phyloP scores from a whole-genome alignment of 352 stramenopile genomes.

The Blastocystis sp. region DNA sequence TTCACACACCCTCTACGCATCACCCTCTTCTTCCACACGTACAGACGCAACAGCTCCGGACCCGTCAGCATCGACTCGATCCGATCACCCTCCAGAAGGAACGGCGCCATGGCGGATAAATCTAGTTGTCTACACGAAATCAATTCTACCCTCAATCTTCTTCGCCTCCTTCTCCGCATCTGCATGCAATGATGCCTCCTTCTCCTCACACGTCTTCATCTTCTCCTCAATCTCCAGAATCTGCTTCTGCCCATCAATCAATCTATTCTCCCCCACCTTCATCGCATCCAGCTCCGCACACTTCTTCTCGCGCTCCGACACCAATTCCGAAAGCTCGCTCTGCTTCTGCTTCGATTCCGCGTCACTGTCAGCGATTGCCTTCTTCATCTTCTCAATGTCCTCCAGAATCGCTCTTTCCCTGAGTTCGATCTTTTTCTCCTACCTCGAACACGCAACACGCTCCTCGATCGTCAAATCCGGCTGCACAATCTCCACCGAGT shows the following conservation, averaged over 20 bases:
- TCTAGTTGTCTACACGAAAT: neutral
- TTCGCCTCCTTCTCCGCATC: neutral
- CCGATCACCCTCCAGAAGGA: slow-evolving; percentile 27
- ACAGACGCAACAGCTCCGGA: slow-evolving; percentile 8
- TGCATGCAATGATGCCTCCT: neutral
- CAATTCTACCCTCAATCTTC: neutral
- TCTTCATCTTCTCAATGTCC: neutral
- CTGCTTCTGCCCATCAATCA: neutral
- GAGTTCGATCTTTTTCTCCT: neutral
- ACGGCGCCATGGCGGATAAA: neutral
- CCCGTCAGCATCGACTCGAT: neutral
- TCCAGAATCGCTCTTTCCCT: neutral
- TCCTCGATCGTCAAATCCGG: neutral
- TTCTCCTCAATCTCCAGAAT: neutral
- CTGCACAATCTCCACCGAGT: neutral
- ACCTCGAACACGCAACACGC: neutral
- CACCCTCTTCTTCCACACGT: neutral
- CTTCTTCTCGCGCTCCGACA: neutral
- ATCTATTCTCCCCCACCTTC: neutral
- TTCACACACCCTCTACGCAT: slow-evolving; percentile 30
- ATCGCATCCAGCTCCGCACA: neutral
- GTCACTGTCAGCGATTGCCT: neutral
- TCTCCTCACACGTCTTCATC: neutral
- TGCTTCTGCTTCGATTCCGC: neutral
- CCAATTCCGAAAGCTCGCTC: neutral